phyloP scores from a whole-genome alignment of 208 protist genomes.

The Trypanosoma avium region DNA sequence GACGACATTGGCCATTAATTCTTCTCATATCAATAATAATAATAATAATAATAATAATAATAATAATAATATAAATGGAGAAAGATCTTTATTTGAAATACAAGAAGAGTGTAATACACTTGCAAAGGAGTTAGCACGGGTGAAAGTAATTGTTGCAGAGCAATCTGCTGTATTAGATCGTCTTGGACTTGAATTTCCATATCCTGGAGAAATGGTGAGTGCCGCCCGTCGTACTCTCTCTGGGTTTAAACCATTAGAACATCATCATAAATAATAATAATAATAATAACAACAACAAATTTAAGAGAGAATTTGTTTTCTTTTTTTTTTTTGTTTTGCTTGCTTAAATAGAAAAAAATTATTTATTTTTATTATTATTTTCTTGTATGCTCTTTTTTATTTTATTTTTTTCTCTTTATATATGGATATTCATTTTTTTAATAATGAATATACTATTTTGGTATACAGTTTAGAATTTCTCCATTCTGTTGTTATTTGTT shows the following conservation, averaged over 20 bases:
- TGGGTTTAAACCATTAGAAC: slow-evolving; percentile 5
- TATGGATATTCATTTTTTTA: no score
- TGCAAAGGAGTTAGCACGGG: slow-evolving; percentile 36
- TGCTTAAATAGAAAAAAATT: no score
- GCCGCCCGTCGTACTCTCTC: slow-evolving; percentile 19
- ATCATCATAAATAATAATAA: neutral
- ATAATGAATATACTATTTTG: no score
- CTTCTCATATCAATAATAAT: no score
- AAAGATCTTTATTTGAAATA: neutral
- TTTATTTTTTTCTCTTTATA: neutral
- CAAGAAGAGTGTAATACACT: slow-evolving; percentile 30
- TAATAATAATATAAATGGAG: neutral
- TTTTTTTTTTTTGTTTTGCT: slow-evolving; percentile 17
- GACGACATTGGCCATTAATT: no score
- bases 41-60: no score
- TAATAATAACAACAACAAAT: neutral
- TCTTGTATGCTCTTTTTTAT: no score
- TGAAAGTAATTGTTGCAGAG: slow-evolving; percentile 54
- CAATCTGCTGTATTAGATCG: slow-evolving; percentile 65
- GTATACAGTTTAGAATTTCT: no score
- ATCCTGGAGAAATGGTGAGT: slow-evolving; percentile 28
- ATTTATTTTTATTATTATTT: no score
- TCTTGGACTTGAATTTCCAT: slow-evolving; percentile 55
- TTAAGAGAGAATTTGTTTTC: slow-evolving; percentile 4
- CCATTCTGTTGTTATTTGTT: no score